Evolutionary conservation across 148 eudicot species (phyloP).

Genomic region (Talinum fruticosum): DNA sequence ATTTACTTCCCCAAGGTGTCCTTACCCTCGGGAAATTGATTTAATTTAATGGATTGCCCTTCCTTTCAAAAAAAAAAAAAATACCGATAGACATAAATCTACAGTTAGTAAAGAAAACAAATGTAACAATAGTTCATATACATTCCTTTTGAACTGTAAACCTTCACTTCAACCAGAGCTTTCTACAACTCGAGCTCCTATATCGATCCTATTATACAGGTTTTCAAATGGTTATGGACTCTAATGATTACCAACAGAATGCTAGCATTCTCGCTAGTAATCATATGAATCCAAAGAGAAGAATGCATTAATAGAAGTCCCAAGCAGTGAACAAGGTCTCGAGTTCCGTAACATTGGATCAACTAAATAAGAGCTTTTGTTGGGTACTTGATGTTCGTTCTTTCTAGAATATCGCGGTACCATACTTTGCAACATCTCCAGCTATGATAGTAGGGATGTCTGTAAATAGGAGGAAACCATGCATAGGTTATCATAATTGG

Average conservation of each 20-base stretch:
- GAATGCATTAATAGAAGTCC: constrained; percentile 55
- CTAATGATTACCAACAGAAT: constrained; percentile 57
- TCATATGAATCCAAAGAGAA: constrained; percentile 73
- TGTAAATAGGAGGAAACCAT: constrained; percentile 30
- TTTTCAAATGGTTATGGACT: neutral
- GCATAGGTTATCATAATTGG: neutral
- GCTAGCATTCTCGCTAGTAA: constrained; percentile 75
- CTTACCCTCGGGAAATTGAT: no score
- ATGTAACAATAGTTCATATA: neutral
- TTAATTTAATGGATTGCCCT: no score
- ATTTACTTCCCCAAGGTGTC: no score
- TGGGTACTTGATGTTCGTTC: constrained; percentile 43
- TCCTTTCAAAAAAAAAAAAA: no score
- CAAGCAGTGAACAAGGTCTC: constrained; percentile 52
- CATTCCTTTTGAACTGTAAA: neutral
- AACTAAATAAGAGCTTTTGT: constrained; percentile 60
- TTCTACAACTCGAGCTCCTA: constrained; percentile 7
- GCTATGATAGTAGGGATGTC: constrained; percentile 66
- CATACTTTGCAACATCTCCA: constrained; percentile 52
- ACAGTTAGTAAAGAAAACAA: neutral
- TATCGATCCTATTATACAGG: constrained; percentile 21
- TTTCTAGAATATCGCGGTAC: constrained; percentile 67
- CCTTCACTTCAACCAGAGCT: neutral
- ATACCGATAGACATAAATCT: no score
- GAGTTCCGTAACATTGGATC: constrained; percentile 63